Evolutionary conservation across 495 filamentous ascomycete species (phyloP), one percentile per base, ranked within the genome.

Genomic region (Penicillium alfredii): DNA sequence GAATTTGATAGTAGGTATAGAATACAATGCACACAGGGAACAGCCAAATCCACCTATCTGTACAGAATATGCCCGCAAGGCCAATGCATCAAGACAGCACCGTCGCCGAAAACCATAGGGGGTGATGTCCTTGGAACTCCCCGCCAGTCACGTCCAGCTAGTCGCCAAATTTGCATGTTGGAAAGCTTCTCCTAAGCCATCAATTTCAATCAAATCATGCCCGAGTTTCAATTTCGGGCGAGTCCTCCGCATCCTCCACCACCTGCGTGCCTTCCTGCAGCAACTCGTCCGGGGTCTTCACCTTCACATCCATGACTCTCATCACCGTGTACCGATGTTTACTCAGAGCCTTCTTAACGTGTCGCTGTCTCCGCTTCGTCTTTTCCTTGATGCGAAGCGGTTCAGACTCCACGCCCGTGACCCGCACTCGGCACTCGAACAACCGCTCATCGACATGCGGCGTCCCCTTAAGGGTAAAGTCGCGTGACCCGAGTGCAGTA

Each of bases 261-360:
- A 71, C 55, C 30, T 62, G 53, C 10, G 61, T 63, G 4, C 66
- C 66, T 39, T 67, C 66, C 40, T 51, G 33, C 46, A 66, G 28
- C 54, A 79, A 61, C 55, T 81, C 74, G 44, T 78, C 80, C 47
- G 78, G 49, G 28, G 54, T 60, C 58, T 74, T 77, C 13, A 98
- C 66, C 60, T 72, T 79, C 38, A 98, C 49, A 66, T 95, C 85
- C 58, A 79, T 79, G 17, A 97, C 78, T 61, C 78, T 68, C 69
- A 98, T 49, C 1, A 94, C 66, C n/a, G 93, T 98, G 63, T 79
- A 89, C 52, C 71, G 68, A 53, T 93, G 85, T 74, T 97, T 94
- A 67, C 84, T 96, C 60, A 63, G 75, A 10, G 88, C 80, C 23
- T 56, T 70, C 69, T 79, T 84, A 8, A 78, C 72, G 50, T 79